These are phyloP conservation scores for Zygosaccharomyces bailii DNA, from an alignment of 805 yeast species.

Conservation along the genomic window DNA sequence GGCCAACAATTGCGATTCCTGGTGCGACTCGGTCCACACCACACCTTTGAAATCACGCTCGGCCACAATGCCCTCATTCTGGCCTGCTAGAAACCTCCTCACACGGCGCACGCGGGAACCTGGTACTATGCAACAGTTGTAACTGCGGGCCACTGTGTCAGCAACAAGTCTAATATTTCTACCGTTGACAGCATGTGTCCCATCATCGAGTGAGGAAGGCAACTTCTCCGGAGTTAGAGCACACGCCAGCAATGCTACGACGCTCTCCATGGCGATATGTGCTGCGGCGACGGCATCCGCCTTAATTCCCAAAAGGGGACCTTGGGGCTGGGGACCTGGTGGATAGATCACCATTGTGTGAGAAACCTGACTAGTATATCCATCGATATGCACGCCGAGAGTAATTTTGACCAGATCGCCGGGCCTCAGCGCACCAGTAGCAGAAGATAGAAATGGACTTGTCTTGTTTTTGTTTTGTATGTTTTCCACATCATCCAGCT, in stretches of 20 bases:
- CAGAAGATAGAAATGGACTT: slow-evolving; percentile 23
- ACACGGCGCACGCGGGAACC: slow-evolving; percentile 90
- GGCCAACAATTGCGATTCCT: slow-evolving; percentile 51
- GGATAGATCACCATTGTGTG: slow-evolving; percentile 87
- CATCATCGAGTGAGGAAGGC: slow-evolving; percentile 47
- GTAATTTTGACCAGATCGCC: slow-evolving; percentile 87
- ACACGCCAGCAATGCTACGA: slow-evolving; percentile 70
- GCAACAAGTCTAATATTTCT: slow-evolving; percentile 66
- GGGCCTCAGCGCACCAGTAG: slow-evolving; percentile 38
- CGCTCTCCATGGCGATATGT: slow-evolving; percentile 83
- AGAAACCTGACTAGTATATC: slow-evolving; percentile 81
- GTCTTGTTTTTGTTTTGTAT: slow-evolving; percentile 32
- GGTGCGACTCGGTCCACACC: slow-evolving; percentile 79
- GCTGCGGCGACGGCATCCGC: slow-evolving; percentile 92
- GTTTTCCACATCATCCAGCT: slow-evolving; percentile 56
- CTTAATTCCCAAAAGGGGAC: slow-evolving; percentile 76
- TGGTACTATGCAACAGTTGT: slow-evolving; percentile 82
- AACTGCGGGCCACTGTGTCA: slow-evolving; percentile 80
- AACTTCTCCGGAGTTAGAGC: slow-evolving; percentile 72
- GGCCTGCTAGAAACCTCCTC: slow-evolving; percentile 93
- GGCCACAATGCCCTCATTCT: slow-evolving; percentile 85
- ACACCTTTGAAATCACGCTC: slow-evolving; percentile 93
- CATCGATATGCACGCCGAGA: slow-evolving; percentile 91
- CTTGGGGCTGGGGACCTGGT: slow-evolving; percentile 49
- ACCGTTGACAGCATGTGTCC: slow-evolving; percentile 53